phyloP scores from a whole-genome alignment of 2,329 filamentous ascomycete genomes.

The Pochonia chlamydosporia region DNA sequence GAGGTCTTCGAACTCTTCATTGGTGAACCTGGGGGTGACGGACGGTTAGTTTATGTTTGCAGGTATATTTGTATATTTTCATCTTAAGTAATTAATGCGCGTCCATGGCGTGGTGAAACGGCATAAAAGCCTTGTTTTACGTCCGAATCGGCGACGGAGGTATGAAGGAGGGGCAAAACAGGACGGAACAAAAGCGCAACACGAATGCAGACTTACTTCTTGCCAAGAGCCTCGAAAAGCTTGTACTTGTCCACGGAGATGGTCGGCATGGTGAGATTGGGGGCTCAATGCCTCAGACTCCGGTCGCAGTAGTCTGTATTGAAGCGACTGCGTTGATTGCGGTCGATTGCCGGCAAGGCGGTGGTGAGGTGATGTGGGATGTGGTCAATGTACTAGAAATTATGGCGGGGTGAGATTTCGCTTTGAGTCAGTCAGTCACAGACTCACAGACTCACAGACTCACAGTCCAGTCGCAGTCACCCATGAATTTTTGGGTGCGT shows the following conservation, averaged over 20 bases:
- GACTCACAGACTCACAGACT: too few species aligned
- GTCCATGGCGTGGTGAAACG: too few species aligned
- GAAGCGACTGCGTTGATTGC: constrained; percentile 3
- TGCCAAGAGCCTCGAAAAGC: constrained; percentile 87
- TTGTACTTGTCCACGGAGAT: constrained; percentile 94
- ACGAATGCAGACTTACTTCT: constrained; percentile 65
- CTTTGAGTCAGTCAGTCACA: neutral
- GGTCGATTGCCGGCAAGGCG: constrained; percentile 1
- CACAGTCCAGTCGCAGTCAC: too few species aligned
- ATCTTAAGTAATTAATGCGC: too few species aligned
- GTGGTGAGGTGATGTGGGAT: constrained; percentile 7
- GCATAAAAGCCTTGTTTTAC: too few species aligned
- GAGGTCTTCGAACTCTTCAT: constrained; percentile 90
- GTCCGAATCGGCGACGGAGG: too few species aligned
- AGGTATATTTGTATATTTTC: too few species aligned
- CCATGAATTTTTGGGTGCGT: too few species aligned
- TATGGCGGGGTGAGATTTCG: constrained; percentile 7
- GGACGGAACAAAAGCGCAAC: neutral
- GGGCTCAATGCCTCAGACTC: constrained; percentile 16
- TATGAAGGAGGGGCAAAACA: neutral
- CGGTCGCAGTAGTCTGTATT: neutral
- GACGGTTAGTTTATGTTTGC: constrained; percentile 9
- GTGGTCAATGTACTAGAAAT: neutral
- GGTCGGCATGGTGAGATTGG: constrained; percentile 69
- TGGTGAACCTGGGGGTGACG: constrained; percentile 61